These are phyloP conservation scores for Phytophthora cactorum DNA, from an alignment of 352 stramenopile species.

Conservation along the genomic window DNA sequence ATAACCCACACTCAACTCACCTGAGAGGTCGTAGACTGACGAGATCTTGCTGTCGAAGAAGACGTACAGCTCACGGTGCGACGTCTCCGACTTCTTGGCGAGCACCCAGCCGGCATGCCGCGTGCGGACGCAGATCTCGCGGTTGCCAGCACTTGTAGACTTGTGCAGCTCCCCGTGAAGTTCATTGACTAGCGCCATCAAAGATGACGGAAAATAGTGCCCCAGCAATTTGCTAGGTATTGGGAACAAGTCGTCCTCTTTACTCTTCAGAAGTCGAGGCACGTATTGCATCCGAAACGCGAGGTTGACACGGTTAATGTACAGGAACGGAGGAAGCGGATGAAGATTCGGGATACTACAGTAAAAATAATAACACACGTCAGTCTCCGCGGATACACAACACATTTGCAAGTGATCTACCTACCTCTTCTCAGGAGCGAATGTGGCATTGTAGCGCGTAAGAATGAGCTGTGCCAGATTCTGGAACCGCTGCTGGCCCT, in stretches of 20 bases:
- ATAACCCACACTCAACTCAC: slow-evolving; percentile 30
- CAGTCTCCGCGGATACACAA: slow-evolving; percentile 1
- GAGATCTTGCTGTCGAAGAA: slow-evolving; percentile 70
- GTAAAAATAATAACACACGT: slow-evolving; percentile 3
- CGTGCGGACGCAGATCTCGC: slow-evolving; percentile 65
- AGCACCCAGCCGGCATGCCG: slow-evolving; percentile 63
- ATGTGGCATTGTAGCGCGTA: slow-evolving; percentile 35
- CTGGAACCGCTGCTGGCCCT: slow-evolving; percentile 38
- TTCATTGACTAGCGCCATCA: slow-evolving; percentile 46
- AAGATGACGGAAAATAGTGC: slow-evolving; percentile 54
- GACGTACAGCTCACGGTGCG: slow-evolving; percentile 58
- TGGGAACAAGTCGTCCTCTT: slow-evolving; percentile 57
- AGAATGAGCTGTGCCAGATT: slow-evolving; percentile 46
- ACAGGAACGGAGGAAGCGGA: slow-evolving; percentile 50
- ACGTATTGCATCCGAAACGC: slow-evolving; percentile 58
- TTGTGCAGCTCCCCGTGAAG: slow-evolving; percentile 51
- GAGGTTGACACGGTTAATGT: slow-evolving; percentile 63
- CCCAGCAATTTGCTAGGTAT: slow-evolving; percentile 46
- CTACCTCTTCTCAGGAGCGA: slow-evolving; percentile 35
- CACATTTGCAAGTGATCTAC: background rate
- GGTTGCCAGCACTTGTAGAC: slow-evolving; percentile 33
- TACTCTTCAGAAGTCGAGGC: slow-evolving; percentile 59
- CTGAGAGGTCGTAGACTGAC: slow-evolving; percentile 59
- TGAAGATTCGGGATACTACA: slow-evolving; percentile 32
- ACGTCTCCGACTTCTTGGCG: slow-evolving; percentile 53